Percentiles rank a stretch among this genome's conserved stretches.
Evolutionary conservation across 805 yeast species (phyloP).

Genomic region (Candida sonorensis): DNA sequence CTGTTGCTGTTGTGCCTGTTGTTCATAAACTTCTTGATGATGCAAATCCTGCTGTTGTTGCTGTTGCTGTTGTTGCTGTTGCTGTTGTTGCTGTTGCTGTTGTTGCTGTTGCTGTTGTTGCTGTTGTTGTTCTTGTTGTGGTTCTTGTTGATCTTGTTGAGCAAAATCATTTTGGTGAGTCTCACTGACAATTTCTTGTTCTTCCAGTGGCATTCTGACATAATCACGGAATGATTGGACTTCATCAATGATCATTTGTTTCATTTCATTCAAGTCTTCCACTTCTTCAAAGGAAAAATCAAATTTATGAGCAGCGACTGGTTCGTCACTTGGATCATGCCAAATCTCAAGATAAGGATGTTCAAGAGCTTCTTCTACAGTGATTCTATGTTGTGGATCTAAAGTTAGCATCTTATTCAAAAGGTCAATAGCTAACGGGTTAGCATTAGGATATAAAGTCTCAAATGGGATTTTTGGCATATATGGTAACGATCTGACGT

Average conservation of each 20-base stretch:
- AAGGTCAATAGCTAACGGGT: slow-evolving; percentile 79
- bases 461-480: slow-evolving; percentile 74
- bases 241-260: slow-evolving; percentile 71
- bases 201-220: slow-evolving; percentile 69
- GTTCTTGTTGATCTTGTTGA: slow-evolving; percentile 9
- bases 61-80: slow-evolving; percentile 10
- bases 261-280: slow-evolving; percentile 72
- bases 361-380: slow-evolving; percentile 79
- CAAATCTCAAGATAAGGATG: slow-evolving; percentile 87
- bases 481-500: slow-evolving; percentile 78
- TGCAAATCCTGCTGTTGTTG: slow-evolving; percentile 15
- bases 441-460: slow-evolving; percentile 74
- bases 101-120: slow-evolving; percentile 5
- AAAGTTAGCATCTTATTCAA: slow-evolving; percentile 74
- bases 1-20: slow-evolving; percentile 13
- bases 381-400: slow-evolving; percentile 77
- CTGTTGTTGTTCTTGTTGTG: slow-evolving; percentile 18
- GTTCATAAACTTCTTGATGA: too few species aligned
- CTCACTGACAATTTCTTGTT: slow-evolving; percentile 18
- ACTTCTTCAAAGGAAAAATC: slow-evolving; percentile 84
- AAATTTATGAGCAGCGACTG: slow-evolving; percentile 70
- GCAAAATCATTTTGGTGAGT: too few species aligned
- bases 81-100: slow-evolving; percentile 15
- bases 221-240: slow-evolving; percentile 71
- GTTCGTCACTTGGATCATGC: slow-evolving; percentile 94